These are phyloP conservation scores for Daldinia caldariorum DNA, from an alignment of 495 filamentous ascomycete species.

Conservation along the genomic window DNA sequence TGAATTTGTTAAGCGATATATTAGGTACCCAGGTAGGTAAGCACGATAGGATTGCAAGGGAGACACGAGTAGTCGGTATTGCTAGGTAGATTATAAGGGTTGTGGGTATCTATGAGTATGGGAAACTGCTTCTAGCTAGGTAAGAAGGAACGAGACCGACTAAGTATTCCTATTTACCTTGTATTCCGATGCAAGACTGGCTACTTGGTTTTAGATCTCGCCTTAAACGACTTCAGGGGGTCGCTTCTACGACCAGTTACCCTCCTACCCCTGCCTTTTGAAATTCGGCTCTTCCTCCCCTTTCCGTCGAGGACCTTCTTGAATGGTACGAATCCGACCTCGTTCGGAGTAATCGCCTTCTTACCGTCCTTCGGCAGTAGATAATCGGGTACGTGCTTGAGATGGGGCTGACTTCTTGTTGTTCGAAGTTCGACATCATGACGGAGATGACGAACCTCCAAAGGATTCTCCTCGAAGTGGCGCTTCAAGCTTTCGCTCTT, in stretches of 20 bases:
- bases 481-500: slow-evolving; percentile 93
- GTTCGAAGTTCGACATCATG: slow-evolving; percentile 89
- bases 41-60: not conserved
- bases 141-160: slow-evolving; percentile 9
- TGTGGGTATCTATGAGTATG: slow-evolving; percentile 35
- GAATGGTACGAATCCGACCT: slow-evolving; percentile 79
- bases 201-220: slow-evolving; percentile 55
- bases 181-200: not conserved
- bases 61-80: slow-evolving; percentile 1
- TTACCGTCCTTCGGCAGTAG: slow-evolving; percentile 83
- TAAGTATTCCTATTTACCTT: not conserved
- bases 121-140: slow-evolving; percentile 14
- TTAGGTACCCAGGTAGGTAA: too few species aligned
- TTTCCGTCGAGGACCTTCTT: slow-evolving; percentile 69
- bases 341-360: slow-evolving; percentile 67
- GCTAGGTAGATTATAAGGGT: slow-evolving; percentile 4
- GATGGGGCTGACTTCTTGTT: slow-evolving; percentile 82
- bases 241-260: slow-evolving; percentile 68
- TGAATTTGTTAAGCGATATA: too few species aligned
- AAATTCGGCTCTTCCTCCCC: slow-evolving; percentile 75
- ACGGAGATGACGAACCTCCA: slow-evolving; percentile 82
- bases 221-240: slow-evolving; percentile 91
- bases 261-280: slow-evolving; percentile 64
- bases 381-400: slow-evolving; percentile 97
- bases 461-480: slow-evolving; percentile 97